Evolutionary conservation across 1,139 yeast genomes (phyloP).

Genomic region (Pichia cactophila): DNA sequence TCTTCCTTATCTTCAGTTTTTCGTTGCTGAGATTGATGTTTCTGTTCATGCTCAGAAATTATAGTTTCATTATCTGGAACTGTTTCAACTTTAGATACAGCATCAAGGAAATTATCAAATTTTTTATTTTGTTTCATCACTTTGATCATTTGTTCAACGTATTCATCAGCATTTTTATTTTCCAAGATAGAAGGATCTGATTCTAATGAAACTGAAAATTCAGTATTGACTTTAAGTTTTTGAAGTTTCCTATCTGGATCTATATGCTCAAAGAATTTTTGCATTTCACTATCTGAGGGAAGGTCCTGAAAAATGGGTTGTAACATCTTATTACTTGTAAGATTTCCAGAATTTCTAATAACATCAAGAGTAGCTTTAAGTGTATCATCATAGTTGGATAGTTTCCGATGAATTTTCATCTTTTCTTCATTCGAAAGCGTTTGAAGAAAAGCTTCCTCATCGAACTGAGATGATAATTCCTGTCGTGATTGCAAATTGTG

Average conservation of each 20-base stretch:
- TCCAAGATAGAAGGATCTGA: neutral
- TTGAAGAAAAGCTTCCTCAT: neutral
- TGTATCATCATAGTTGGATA: constrained; percentile 23
- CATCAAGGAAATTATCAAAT: constrained; percentile 20
- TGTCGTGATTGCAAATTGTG: neutral
- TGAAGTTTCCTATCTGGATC: constrained; percentile 4
- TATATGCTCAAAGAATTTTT: constrained; percentile 6
- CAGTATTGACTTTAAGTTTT: constrained; percentile 6
- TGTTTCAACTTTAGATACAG: constrained; percentile 14
- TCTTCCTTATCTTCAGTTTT: constrained; percentile 8
- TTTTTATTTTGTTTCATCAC: constrained; percentile 20
- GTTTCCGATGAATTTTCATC: constrained; percentile 14
- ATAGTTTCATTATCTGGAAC: constrained; percentile 3
- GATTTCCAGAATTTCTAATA: constrained; percentile 24
- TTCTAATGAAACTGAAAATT: constrained; percentile 7
- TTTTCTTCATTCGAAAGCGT: constrained; percentile 7
- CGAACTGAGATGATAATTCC: neutral
- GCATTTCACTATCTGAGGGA: constrained; percentile 7
- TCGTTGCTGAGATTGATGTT: neutral
- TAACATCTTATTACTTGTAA: constrained; percentile 15
- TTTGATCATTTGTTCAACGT: constrained; percentile 20
- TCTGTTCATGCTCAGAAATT: too few species aligned
- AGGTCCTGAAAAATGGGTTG: constrained; percentile 4
- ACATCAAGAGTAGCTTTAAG: constrained; percentile 26
- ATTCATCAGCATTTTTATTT: constrained; percentile 16